Base-by-base conservation (phyloP, 1,139 yeast genomes). In the Pneumocystis carinii region DNA sequence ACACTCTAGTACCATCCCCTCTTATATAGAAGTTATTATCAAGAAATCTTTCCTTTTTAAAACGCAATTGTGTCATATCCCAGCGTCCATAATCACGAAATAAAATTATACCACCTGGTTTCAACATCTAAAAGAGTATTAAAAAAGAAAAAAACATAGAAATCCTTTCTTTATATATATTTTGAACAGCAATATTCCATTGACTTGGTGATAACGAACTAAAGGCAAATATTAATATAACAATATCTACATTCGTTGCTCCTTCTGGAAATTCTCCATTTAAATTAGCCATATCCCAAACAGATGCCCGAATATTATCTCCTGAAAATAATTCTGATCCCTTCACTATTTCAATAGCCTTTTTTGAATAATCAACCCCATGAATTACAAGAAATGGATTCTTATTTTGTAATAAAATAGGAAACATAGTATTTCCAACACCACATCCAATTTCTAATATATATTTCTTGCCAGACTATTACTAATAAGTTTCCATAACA, bases 1-100 rank as follows among this genome's bases (percentile, higher is more conserved):
- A 92, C 14, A 94, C 98, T 69, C 98, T 79, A 0, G 99, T 92
- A 62, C 98, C 98, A 72, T 92, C 99, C 55, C 99, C 99, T 71
- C 99, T 82, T 57, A 90, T 89, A 74, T 92, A 92, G 72, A 92
- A 92, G 74, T 92, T 90, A 64, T 92, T 97, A 64, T 89, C 96
- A 65, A 92, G 74, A 59, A 89, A 76, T 70, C 98, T 81, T 60
- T 88, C 87, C 72, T 87, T 88, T 74, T 92, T 94, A 77, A 92
- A 90, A 70, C 99, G 77, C 62, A 92, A 87, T 72, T 92, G 99
- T 0, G 98, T 96, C 73, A 94, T 78, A 74, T 92, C 99, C 71
- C 90, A 92, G 68, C 97, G 81, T 2, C 97, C 97, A 72, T 92
- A 92, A 74, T 92, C 99, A 71, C 99, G 79, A 74, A 94, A 88